Conservation (phyloP, 768 basidiomycete species). For the Trametes cingulata region DNA sequence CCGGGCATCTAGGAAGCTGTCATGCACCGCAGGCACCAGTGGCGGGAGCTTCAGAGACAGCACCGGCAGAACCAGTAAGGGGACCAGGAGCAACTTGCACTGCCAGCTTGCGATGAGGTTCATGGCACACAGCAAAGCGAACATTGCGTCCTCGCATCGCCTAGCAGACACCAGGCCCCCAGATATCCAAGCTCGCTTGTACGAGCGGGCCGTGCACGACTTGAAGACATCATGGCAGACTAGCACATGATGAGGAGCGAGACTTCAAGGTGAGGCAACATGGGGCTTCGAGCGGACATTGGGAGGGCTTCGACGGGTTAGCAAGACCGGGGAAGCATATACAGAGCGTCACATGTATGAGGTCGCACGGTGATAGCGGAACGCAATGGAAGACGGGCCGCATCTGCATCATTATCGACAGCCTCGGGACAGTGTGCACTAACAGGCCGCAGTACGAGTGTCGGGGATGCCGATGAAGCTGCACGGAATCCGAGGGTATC, state of each 20-base stretch:
- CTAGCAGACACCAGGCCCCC: not conserved
- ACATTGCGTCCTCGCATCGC: not conserved
- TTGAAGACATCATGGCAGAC: not conserved
- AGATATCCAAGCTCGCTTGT: not conserved
- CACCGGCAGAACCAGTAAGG: not conserved
- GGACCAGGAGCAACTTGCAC: not conserved
- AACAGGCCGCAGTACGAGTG: not conserved
- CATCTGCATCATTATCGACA: not conserved
- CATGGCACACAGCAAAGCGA: not conserved
- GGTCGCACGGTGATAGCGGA: not conserved
- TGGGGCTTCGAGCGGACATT: conserved; percentile 1
- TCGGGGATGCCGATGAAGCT: not conserved
- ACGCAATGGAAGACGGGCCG: not conserved
- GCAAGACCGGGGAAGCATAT: not conserved
- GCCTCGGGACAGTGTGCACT: not conserved
- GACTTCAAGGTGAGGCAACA: not conserved
- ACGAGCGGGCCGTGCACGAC: not conserved
- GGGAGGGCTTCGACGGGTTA: not conserved
- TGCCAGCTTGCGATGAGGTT: not conserved
- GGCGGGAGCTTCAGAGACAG: conserved; percentile 4
- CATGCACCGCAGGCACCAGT: conserved; percentile 25
- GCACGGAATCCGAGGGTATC: not conserved
- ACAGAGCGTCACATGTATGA: not conserved
- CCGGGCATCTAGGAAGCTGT: not conserved
- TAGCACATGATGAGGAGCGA: conserved; percentile 1